A percentile compares a stretch with the other conserved stretches of the same genome.
Evolutionary conservation across 164 flowering plant genomes (phyloP).

Genomic region (Magnolia sinica): DNA sequence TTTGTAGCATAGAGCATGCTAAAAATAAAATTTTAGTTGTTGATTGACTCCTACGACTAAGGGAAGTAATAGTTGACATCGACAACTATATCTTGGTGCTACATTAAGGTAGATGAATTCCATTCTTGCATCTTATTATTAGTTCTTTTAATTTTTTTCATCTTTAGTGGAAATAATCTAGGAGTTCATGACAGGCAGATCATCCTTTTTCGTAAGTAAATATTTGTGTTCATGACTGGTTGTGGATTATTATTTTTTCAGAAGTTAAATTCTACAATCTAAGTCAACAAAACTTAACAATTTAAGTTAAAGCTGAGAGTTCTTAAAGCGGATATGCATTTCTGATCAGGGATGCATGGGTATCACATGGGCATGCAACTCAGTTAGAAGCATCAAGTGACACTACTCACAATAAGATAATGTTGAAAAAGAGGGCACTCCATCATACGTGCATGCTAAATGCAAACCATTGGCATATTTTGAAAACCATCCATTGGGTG

Average conservation of each 20-base stretch:
- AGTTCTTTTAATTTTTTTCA: too few species aligned
- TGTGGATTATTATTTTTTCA: too few species aligned
- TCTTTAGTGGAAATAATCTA: too few species aligned
- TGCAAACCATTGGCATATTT: neutral
- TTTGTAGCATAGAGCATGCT: neutral
- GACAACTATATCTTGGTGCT: neutral
- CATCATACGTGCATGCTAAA: neutral
- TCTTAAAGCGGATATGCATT: slow-evolving; percentile 11
- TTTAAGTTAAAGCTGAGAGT: neutral
- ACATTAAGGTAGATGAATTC: too few species aligned
- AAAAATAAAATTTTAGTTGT: neutral
- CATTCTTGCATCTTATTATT: too few species aligned
- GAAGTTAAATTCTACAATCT: neutral
- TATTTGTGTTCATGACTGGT: too few species aligned
- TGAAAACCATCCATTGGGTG: neutral
- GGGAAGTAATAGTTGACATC: neutral
- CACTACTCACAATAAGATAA: slow-evolving; percentile 1
- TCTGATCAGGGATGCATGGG: slow-evolving; percentile 12
- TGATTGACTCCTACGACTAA: neutral
- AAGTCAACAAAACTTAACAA: neutral
- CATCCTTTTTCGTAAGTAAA: too few species aligned
- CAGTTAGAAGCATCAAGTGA: slow-evolving; percentile 16
- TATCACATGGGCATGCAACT: slow-evolving; percentile 14
- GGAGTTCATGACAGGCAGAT: too few species aligned
- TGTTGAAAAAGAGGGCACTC: neutral